Base-by-base conservation (phyloP, 2,329 filamentous ascomycete species). In the Clarireedia monteithiana region DNA sequence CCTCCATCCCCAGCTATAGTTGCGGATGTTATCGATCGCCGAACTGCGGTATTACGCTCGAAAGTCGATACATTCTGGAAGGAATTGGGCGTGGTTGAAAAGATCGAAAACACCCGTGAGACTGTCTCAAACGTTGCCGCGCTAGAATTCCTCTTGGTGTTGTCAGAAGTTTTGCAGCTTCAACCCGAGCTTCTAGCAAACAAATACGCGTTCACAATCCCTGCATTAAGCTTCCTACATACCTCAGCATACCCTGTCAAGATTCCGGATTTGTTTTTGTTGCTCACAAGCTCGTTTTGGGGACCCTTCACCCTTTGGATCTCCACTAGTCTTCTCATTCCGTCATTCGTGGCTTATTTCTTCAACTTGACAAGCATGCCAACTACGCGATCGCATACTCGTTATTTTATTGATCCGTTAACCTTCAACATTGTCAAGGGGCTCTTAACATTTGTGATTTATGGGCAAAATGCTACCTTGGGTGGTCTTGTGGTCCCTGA, bases 341-440 rank as follows among this genome's bases (percentile, higher is more conserved):
- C 92, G 1, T 75, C 85, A 50, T 60, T 88, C 34, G 77, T 84
- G 44, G 89, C 88, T 26, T 97, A 94, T 75, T 95, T 96, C 70
- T 87, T 95, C 80, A 97, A 97, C 72, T 72, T 96, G 66, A 89
- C 85, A 40, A 73, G 81, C 53, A 77, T 79, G 44, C 74, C 77
- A 40, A 63, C 53, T 45, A 48, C 58, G 1, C 62, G 64, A 48
- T 60, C 26, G 10, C 65, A 76, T 63, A 57, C 75, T 69, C 79
- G 82, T 61, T 84, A 85, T 61, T 74, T 77, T 5, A 83, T 92
- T 61, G 94, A 99, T 69, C 91, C 91, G 4, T 75, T 97, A 68
- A 88, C 86, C 23, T 99, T 95, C 74, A 95, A 91, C 74, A 84
- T 97, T 56, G 83, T 83, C 64, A 96, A 96, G 76, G 91, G 87